These are phyloP conservation scores for Ceraceosorus guamensis DNA, from an alignment of 1,284 basidiomycete genomes.

Conservation along the genomic window DNA sequence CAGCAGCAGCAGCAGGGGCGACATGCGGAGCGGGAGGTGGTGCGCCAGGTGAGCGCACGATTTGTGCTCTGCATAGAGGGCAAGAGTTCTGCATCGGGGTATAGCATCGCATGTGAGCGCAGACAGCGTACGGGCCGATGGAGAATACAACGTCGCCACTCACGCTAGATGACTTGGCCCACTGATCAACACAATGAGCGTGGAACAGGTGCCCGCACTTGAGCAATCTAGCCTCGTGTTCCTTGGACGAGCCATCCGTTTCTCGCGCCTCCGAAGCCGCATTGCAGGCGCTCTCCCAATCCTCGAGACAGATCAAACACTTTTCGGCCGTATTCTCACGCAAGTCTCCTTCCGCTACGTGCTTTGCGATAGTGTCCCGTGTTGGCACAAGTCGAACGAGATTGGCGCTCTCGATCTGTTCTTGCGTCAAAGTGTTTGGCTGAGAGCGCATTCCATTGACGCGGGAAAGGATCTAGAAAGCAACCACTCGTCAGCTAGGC, in stretches of 20 bases:
- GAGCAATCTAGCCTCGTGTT: slow-evolving; percentile 33
- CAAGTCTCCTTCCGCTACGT: slow-evolving; percentile 21
- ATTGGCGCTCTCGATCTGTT: slow-evolving; percentile 35
- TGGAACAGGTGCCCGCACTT: slow-evolving; percentile 42
- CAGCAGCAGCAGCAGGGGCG: too few relatives aligned
- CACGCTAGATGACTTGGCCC: background rate
- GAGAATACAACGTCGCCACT: background rate
- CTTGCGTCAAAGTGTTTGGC: slow-evolving; percentile 31
- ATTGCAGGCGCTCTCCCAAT: slow-evolving; percentile 20
- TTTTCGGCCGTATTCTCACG: slow-evolving; percentile 42
- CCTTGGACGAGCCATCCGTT: background rate
- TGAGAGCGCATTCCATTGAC: slow-evolving; percentile 36
- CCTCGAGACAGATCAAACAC: slow-evolving; percentile 42
- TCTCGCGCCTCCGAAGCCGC: too few relatives aligned
- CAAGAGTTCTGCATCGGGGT: slow-evolving; percentile 5
- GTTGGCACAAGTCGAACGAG: slow-evolving; percentile 21
- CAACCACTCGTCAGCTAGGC: background rate
- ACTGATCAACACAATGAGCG: slow-evolving; percentile 27
- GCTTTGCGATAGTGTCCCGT: slow-evolving; percentile 9
- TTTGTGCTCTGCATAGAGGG: slow-evolving; percentile 11
- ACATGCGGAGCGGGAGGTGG: background rate
- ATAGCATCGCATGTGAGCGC: background rate
- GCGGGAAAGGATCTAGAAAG: slow-evolving; percentile 21
- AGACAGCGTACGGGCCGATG: too few relatives aligned
- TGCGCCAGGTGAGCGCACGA: background rate